phyloP scores from a whole-genome alignment of 140 eudicot genomes.

The Bidens hawaiensis region DNA sequence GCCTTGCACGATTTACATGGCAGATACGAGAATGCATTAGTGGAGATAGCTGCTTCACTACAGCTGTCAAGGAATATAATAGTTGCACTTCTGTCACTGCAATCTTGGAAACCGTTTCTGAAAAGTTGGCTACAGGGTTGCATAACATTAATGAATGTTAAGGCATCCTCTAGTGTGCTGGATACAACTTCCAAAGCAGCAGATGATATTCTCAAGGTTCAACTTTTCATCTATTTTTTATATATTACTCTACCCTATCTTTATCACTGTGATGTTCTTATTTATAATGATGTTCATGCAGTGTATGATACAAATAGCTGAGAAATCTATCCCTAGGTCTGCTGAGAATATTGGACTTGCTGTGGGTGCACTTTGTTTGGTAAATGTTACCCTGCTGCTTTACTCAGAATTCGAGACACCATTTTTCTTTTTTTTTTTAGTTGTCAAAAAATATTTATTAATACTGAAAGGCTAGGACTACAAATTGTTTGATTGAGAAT shows the following conservation, averaged over 20 bases:
- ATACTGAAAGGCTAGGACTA: slow-evolving; percentile 7
- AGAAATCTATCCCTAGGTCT: slow-evolving; percentile 77
- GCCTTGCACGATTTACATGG: slow-evolving; percentile 51
- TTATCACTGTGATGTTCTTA: background rate
- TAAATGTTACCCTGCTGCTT: slow-evolving; percentile 32
- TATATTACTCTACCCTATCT: background rate
- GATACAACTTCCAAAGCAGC: slow-evolving; percentile 67
- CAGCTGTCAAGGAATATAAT: slow-evolving; percentile 75
- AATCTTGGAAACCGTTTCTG: slow-evolving; percentile 96
- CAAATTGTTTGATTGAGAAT: background rate
- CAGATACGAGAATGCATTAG: slow-evolving; percentile 52
- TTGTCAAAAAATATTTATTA: background rate
- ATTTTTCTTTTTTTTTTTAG: background rate
- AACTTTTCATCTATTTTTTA: slow-evolving; percentile 11
- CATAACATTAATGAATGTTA: slow-evolving; percentile 42
- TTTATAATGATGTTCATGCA: slow-evolving; percentile 31
- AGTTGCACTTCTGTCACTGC: slow-evolving; percentile 70
- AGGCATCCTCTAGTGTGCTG: slow-evolving; percentile 33
- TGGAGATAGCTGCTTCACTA: slow-evolving; percentile 68
- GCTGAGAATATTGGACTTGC: slow-evolving; percentile 88
- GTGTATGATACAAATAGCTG: slow-evolving; percentile 59
- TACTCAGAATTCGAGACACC: slow-evolving; percentile 14
- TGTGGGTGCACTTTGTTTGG: slow-evolving; percentile 87
- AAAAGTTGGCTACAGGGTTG: slow-evolving; percentile 64
- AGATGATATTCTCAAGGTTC: slow-evolving; percentile 73